Evolutionary conservation across 2,329 filamentous ascomycete species (phyloP), one percentile per base, ranked within the genome.

Genomic region (Tolypocladium ovalisporum): DNA sequence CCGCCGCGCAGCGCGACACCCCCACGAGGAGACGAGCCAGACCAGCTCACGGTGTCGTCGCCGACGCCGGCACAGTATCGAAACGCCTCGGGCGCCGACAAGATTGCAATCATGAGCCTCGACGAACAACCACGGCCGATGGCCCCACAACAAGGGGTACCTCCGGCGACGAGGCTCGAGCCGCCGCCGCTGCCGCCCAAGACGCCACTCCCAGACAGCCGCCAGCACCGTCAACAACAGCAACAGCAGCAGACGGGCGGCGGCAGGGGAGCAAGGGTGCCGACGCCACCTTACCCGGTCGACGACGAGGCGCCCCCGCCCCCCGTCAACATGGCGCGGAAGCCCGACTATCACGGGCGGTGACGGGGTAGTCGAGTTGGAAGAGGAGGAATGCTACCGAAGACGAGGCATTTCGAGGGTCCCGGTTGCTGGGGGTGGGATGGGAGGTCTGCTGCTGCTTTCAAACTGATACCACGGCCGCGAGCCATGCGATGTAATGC

Each of bases 271-370:
- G 64, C 71, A 59, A 66, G 73, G 59, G 65, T 68, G 7, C 61
- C 70, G 1, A 70, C 75, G 10, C 79, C 89, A 37, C 91, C 91
- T 1, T 97, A 97, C 69, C 93, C 93, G 0, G 73, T 89, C 53
- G 86, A 85, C 47, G 87, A 84, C 51, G 88, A 95, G 65, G 88
- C 87, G 32, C 86, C 88, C 34, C 92, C 93, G 22, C 93, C 93
- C 3, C 78, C 82, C 8, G 90, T 95, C 9, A 95, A 96, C 66
- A 88, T 90, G 80, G 85, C 88, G 51, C 84, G 86, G 63, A 97
- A 97, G 71, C 93, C 93, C 1, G 86, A 88, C 54, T 89, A 86
- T 64, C 79, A 76, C 57, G 75, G 53, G 36, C 8, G 53, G 27
- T 54, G 36, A 54, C 8, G 24, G 10, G 34, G 19, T 24, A 13